phyloP scores from a whole-genome alignment of 129 eudicot genomes.

The Cynara cardunculus region DNA sequence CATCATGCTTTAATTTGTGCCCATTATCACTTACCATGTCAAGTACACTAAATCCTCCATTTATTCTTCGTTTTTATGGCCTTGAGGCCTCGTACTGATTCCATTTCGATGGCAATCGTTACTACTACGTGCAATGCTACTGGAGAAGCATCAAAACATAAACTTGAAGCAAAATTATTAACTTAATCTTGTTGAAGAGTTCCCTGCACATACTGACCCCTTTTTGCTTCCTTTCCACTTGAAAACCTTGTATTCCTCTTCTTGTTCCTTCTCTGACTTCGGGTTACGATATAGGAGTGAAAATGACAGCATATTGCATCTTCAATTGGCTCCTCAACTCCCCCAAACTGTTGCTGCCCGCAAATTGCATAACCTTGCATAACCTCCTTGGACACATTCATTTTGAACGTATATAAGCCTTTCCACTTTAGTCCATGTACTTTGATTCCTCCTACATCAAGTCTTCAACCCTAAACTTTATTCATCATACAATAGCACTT shows the following conservation, averaged over 20 bases:
- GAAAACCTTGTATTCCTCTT: neutral
- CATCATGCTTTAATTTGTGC: neutral
- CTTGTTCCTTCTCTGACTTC: neutral
- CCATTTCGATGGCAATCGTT: neutral
- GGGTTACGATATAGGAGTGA: neutral
- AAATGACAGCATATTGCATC: neutral
- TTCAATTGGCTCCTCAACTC: neutral
- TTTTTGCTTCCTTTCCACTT: neutral
- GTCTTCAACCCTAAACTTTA: neutral
- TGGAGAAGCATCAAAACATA: neutral
- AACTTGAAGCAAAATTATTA: neutral
- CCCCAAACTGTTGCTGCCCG: neutral
- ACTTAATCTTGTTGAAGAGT: neutral
- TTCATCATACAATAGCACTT: neutral
- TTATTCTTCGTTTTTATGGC: neutral
- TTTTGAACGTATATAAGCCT: neutral
- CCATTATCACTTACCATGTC: neutral
- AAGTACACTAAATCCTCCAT: neutral
- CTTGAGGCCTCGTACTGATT: neutral
- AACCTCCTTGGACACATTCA: neutral
- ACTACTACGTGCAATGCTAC: neutral
- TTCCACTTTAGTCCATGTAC: neutral
- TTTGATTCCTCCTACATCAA: neutral
- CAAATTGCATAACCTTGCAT: neutral
- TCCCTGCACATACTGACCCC: neutral